A percentile compares a stretch with the other conserved stretches of the same genome.
These are phyloP conservation scores for Eimeria nieschulzi DNA, from an alignment of 169 alveolate species.

Conservation along the genomic window DNA sequence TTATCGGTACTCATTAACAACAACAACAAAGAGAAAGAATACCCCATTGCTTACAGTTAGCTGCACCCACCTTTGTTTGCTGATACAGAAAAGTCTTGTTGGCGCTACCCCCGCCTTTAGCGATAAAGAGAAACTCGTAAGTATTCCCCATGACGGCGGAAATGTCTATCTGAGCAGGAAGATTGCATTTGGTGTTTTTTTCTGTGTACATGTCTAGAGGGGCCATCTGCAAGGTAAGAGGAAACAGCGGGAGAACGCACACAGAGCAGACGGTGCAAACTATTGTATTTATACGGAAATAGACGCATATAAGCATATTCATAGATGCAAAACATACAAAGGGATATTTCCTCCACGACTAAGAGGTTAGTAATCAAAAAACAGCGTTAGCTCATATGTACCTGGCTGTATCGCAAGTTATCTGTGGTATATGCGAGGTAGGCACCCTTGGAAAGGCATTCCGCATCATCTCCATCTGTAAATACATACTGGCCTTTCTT, in stretches of 20 bases:
- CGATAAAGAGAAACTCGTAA: conserved; percentile 86
- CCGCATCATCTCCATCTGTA: conserved; percentile 79
- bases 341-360: too few species aligned
- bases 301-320: background rate
- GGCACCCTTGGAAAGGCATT: conserved; percentile 86
- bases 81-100: conserved; percentile 89
- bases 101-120: conserved; percentile 93
- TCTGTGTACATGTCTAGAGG: conserved; percentile 90
- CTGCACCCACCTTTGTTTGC: conserved; percentile 79
- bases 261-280: background rate
- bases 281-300: background rate
- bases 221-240: conserved; percentile 80
- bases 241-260: background rate
- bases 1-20: too few species aligned
- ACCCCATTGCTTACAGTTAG: too few species aligned
- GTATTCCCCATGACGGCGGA: conserved; percentile 77
- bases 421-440: conserved; percentile 86
- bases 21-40: too few species aligned
- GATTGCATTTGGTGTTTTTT: conserved; percentile 88
- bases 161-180: conserved; percentile 90
- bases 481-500: conserved; percentile 46
- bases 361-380: too few species aligned
- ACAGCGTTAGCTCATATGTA: background rate
- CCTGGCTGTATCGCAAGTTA: conserved; percentile 81
- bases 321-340: background rate